Evolutionary conservation across 2,329 filamentous ascomycete genomes (phyloP).

Genomic region (Dothistroma septosporum): DNA sequence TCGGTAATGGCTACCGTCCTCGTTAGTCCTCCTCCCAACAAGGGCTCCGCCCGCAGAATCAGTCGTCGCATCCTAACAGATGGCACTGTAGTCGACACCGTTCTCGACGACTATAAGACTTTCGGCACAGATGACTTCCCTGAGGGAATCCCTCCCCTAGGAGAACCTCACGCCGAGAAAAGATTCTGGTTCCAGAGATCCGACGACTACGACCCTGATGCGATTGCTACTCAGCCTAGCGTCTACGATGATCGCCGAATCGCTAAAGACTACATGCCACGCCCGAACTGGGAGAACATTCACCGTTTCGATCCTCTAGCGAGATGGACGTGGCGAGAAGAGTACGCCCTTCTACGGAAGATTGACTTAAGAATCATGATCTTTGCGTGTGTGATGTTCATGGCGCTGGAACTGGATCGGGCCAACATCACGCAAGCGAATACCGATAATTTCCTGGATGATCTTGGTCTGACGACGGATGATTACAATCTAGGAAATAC

Average conservation of each 20-base stretch:
- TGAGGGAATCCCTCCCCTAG: constrained; percentile 6
- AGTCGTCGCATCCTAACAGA: constrained; percentile 1
- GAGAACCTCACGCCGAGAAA: constrained; percentile 5
- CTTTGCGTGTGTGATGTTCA: constrained; percentile 24
- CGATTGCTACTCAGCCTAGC: constrained; percentile 19
- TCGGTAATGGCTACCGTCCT: constrained; percentile 3
- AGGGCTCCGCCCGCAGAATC: background rate
- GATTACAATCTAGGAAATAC: constrained; percentile 19
- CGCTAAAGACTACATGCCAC: constrained; percentile 53
- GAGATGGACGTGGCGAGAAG: constrained; percentile 41
- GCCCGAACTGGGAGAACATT: constrained; percentile 47
- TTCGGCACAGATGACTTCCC: constrained; percentile 4
- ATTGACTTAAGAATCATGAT: constrained; percentile 20
- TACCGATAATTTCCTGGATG: constrained; percentile 20
- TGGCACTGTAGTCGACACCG: background rate
- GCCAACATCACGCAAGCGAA: constrained; percentile 25
- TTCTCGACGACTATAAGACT: constrained; percentile 11
- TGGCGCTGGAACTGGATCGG: constrained; percentile 24
- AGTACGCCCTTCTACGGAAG: constrained; percentile 33
- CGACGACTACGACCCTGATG: constrained; percentile 9
- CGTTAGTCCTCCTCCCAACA: background rate
- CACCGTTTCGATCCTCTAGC: constrained; percentile 47
- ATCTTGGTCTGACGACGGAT: constrained; percentile 22
- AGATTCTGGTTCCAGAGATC: constrained; percentile 11
- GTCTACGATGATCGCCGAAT: constrained; percentile 47